Base-by-base conservation (phyloP, 257 asterid species). In the Lantana camara region DNA sequence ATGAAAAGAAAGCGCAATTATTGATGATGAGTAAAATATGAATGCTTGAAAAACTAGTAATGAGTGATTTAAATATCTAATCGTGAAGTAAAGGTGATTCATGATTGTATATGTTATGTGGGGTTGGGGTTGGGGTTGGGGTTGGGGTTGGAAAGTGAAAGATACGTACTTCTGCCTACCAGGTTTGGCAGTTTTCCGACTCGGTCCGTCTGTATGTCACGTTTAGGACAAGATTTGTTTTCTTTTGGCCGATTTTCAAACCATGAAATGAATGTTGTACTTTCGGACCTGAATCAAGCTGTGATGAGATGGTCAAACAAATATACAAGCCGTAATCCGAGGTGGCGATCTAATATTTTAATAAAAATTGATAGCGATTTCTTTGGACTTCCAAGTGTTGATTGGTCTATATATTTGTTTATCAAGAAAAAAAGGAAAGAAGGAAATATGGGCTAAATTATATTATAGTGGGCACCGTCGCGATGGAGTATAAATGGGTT, bases 291-390 rank as follows among this genome's bases (percentile, higher is more conserved):
- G 30, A 53, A 73, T 9, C 49, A 45, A 21, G 58, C 48, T 73
- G 61, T 54, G 5, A 8, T 29, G 2, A 10, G 58, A 50, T 57
- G 8, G 66, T 46, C 70, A 53, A 67, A 23, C 20, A 32, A n/a
- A 24, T 13, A 6, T 9, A 45, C 20, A 54, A 22, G 50, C 47
- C 14, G 56, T 4, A 23, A 6, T 2, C 27, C 47, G 34, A 56
- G 51, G 52, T 56, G 70, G 67, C 62, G 9, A 49, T 8, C 22
- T 37, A 37, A 1, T 50, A 2, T 8, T 57, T n/a, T 4, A 47
- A 4, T 38, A 15, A 7, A 17, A 9, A 21, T 9, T 29, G 50
- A 17, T 11, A 4, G 4, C 34, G 57, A 16, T 22, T 8, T 32
- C 22, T 17, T 67, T 16, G 2, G 10, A 34, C n/a, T 32, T 19